Evolutionary conservation across 2,329 filamentous ascomycete genomes (phyloP).

Genomic region (Alternaria viburni): DNA sequence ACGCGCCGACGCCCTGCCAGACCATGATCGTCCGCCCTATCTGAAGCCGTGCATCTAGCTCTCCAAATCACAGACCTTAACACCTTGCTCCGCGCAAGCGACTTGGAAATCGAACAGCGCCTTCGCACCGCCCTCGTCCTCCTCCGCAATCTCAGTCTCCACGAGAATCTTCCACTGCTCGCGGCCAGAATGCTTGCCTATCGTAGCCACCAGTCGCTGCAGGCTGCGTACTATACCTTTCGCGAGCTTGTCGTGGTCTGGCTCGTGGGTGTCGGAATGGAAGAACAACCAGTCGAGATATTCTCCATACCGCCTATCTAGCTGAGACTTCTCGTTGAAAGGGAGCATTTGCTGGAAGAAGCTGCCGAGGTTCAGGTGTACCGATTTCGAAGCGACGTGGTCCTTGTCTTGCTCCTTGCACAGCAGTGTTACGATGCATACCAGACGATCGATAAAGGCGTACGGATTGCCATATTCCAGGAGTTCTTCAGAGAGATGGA

Average conservation of each 20-base stretch:
- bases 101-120: not conserved
- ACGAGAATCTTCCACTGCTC: conserved; percentile 9
- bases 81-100: not conserved
- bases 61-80: not conserved
- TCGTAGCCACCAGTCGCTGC: not conserved
- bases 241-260: conserved; percentile 5
- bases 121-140: not conserved
- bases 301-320: not conserved
- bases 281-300: conserved; percentile 4
- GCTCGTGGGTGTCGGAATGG: not conserved
- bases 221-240: conserved; percentile 1
- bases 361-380: conserved; percentile 10
- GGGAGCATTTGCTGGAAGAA: conserved; percentile 18
- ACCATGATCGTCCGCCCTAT: not conserved
- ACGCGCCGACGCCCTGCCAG: not conserved
- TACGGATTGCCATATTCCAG: conserved; percentile 5
- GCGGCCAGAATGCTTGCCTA: not conserved
- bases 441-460: conserved; percentile 3
- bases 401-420: conserved; percentile 11
- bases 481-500: conserved; percentile 1
- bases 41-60: not conserved
- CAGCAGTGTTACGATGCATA: conserved; percentile 8
- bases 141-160: not conserved
- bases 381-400: not conserved
- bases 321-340: conserved; percentile 11